Percentiles rank a stretch among this genome's conserved stretches.
These are phyloP conservation scores for Claviceps paspali DNA, from an alignment of 2,329 filamentous ascomycete genomes.

Conservation along the genomic window DNA sequence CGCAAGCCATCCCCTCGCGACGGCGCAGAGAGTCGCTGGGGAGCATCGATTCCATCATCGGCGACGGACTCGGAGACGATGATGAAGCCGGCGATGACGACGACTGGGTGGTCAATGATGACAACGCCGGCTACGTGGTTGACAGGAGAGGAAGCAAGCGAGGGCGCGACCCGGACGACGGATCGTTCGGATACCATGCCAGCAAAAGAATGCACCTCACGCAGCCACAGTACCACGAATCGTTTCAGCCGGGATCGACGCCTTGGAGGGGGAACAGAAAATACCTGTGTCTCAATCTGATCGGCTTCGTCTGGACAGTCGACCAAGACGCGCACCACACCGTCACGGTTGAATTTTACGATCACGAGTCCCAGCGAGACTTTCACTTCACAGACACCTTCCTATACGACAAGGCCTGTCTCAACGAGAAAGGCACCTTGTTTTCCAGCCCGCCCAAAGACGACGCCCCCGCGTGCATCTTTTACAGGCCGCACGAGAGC, in stretches of 20 bases:
- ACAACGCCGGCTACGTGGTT: conserved; percentile 75
- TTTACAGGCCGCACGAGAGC: conserved; percentile 91
- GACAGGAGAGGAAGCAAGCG: conserved; percentile 34
- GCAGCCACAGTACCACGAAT: conserved; percentile 56
- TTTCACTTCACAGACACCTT: conserved; percentile 97
- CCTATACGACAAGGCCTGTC: conserved; percentile 87
- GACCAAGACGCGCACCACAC: conserved; percentile 89
- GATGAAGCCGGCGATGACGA: conserved; percentile 50
- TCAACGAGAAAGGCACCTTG: conserved; percentile 70
- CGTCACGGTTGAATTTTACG: conserved; percentile 94
- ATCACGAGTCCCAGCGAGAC: conserved; percentile 78
- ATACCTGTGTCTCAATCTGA: conserved; percentile 84
- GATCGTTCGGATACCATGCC: conserved; percentile 21
- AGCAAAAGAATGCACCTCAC: conserved; percentile 35
- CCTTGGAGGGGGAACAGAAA: conserved; percentile 91
- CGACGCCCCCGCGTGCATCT: conserved; percentile 61
- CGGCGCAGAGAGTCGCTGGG: conserved; percentile 51
- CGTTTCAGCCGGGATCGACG: conserved; percentile 89
- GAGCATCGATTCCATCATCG: conserved; percentile 71
- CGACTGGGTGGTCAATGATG: conserved; percentile 88
- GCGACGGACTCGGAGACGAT: conserved; percentile 34
- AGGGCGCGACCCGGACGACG: conserved; percentile 36
- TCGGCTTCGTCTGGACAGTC: conserved; percentile 93
- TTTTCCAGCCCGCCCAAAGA: conserved; percentile 66
- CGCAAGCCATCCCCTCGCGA: conserved; percentile 29